phyloP scores from a whole-genome alignment of 805 yeast species.

The Saturnispora besseyi region DNA sequence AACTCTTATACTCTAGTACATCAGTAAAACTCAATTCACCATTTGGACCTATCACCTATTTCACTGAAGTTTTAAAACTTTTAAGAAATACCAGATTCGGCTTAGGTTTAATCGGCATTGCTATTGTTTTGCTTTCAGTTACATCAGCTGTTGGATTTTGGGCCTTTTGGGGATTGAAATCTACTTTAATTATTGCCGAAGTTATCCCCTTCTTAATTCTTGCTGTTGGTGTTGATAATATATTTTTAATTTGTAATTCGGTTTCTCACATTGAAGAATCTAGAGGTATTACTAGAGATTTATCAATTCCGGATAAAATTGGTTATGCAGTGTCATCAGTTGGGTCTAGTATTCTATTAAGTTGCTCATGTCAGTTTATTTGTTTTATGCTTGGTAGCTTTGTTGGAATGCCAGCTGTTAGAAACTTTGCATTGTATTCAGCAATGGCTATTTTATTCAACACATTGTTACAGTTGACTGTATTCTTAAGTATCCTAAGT shows the following conservation, averaged over 20 bases:
- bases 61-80: conserved; percentile 9
- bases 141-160: conserved; percentile 75
- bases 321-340: conserved; percentile 58
- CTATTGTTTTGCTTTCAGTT: conserved; percentile 75
- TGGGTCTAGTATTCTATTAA: conserved; percentile 80
- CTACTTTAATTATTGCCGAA: conserved; percentile 90
- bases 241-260: conserved; percentile 79
- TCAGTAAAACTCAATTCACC: conserved; percentile 2
- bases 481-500: conserved; percentile 64
- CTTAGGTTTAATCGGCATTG: conserved; percentile 76
- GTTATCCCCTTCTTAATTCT: conserved; percentile 89
- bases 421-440: conserved; percentile 85
- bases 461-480: conserved; percentile 69
- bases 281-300: conserved; percentile 25
- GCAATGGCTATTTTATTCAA: conserved; percentile 79
- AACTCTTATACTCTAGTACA: background rate
- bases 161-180: conserved; percentile 66
- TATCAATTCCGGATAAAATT: conserved; percentile 46
- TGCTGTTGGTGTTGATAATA: conserved; percentile 93
- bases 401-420: conserved; percentile 94
- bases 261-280: conserved; percentile 44
- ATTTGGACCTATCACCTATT: conserved; percentile 7
- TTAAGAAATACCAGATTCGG: conserved; percentile 53
- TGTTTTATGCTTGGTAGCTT: conserved; percentile 71
- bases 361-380: conserved; percentile 68